phyloP scores from a whole-genome alignment of 768 basidiomycete genomes.

The Rhodotorula graminis region DNA sequence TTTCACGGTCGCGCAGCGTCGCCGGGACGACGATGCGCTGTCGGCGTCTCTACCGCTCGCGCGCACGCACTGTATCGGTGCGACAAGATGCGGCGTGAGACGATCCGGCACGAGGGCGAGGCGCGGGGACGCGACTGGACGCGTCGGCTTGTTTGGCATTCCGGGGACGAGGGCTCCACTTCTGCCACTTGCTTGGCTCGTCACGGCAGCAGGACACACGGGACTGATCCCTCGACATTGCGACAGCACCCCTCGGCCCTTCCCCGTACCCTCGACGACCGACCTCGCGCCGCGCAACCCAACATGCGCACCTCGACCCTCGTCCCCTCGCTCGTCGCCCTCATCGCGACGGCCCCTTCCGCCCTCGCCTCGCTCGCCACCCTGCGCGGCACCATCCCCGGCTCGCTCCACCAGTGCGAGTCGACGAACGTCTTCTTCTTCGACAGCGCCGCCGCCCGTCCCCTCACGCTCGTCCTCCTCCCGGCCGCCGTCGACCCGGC shows the following conservation, averaged over 20 bases:
- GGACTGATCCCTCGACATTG: too few relatives aligned
- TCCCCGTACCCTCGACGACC: too few relatives aligned
- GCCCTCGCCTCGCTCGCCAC: slow-evolving; percentile 1
- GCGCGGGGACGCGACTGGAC: background rate
- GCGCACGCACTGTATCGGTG: too few relatives aligned
- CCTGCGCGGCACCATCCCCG: slow-evolving; percentile 11
- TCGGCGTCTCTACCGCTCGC: too few relatives aligned
- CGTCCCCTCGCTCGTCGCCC: background rate
- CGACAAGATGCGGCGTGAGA: too few relatives aligned
- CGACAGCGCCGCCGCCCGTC: slow-evolving; percentile 25
- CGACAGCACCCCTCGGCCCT: too few relatives aligned
- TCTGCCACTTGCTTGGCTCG: background rate
- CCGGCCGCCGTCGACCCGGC: slow-evolving; percentile 7
- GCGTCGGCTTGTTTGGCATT: background rate
- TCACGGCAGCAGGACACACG: background rate
- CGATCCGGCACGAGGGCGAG: too few relatives aligned
- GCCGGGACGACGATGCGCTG: too few relatives aligned
- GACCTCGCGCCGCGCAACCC: background rate
- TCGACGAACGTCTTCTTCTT: slow-evolving; percentile 37
- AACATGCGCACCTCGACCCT: slow-evolving; percentile 7
- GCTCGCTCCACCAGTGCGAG: slow-evolving; percentile 37
- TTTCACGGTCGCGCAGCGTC: too few relatives aligned
- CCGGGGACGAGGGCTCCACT: background rate
- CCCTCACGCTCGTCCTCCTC: slow-evolving; percentile 33
- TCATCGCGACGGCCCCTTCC: background rate